Evolutionary conservation across 1,284 basidiomycete species (phyloP).

Genomic region (Trichosporon sp.): DNA sequence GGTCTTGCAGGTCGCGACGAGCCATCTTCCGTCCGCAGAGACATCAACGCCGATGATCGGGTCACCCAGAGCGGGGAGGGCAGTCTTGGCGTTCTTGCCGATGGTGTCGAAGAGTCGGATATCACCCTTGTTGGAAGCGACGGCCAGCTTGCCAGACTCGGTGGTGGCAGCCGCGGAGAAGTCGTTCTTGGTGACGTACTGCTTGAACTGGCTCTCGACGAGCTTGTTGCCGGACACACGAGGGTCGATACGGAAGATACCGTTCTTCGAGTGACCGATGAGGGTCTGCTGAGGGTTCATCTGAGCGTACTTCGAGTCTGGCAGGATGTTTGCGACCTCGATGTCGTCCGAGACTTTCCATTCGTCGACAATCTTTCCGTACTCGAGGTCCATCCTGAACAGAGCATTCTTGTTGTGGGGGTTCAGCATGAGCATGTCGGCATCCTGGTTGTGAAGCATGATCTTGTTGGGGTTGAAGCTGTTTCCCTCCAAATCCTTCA

Average conservation of each 20-base stretch:
- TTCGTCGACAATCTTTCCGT: conserved; percentile 95
- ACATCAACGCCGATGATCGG: conserved; percentile 94
- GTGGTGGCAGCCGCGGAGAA: conserved; percentile 94
- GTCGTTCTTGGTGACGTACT: conserved; percentile 90
- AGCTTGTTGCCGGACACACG: conserved; percentile 83
- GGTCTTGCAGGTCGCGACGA: conserved; percentile 92
- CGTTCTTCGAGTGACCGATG: conserved; percentile 80
- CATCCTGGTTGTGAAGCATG: conserved; percentile 97
- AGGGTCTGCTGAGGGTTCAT: conserved; percentile 89
- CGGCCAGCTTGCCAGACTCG: conserved; percentile 75
- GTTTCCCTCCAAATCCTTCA: conserved; percentile 75
- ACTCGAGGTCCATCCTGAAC: conserved; percentile 88
- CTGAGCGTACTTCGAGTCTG: conserved; percentile 90
- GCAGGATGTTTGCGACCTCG: conserved; percentile 79
- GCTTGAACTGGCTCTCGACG: conserved; percentile 92
- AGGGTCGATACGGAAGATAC: conserved; percentile 95
- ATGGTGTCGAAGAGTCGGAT: conserved; percentile 92
- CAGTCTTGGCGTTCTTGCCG: conserved; percentile 98
- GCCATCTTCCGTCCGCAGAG: conserved; percentile 86
- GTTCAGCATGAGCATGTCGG: conserved; percentile 91
- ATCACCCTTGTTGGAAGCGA: conserved; percentile 94
- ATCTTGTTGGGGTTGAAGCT: conserved; percentile 84
- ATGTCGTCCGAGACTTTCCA: conserved; percentile 94
- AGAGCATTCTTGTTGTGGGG: conserved; percentile 75
- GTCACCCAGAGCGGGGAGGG: conserved; percentile 90